phyloP scores from a whole-genome alignment of 306 rosid genomes.

The Vigna trinervia region DNA sequence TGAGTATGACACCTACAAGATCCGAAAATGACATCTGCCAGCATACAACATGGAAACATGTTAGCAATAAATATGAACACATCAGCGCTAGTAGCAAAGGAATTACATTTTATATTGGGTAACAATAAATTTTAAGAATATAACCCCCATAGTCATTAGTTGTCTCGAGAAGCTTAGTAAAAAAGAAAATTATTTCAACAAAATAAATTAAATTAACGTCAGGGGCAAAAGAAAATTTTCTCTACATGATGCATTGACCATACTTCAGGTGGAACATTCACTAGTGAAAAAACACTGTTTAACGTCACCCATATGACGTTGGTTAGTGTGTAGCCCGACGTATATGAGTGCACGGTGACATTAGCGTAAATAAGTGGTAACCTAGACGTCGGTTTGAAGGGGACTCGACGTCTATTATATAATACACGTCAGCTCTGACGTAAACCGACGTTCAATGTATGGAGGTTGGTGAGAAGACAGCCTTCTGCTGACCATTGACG shows the following conservation, averaged over 20 bases:
- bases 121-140: not conserved
- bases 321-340: too few species aligned
- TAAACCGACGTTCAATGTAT: too few species aligned
- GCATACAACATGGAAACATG: conserved; percentile 43
- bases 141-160: not conserved
- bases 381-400: too few species aligned
- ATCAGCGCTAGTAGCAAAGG: conserved; percentile 5
- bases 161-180: not conserved
- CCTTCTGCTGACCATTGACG: too few species aligned
- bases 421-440: too few species aligned
- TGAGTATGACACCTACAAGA: conserved; percentile 53
- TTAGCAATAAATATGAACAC: conserved; percentile 29
- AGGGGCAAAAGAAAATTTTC: not conserved
- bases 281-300: too few species aligned
- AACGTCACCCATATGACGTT: too few species aligned
- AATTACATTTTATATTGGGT: not conserved
- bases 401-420: too few species aligned
- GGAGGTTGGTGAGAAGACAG: too few species aligned
- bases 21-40: conserved; percentile 89
- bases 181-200: not conserved
- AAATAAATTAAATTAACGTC: not conserved
- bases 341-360: too few species aligned
- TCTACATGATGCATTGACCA: not conserved
- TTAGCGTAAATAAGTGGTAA: too few species aligned
- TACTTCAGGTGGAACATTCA: not conserved